Evolutionary conservation across 768 basidiomycete genomes (phyloP), one percentile per base, ranked within the genome.

Genomic region (Tylopilus vinaceipallidus): DNA sequence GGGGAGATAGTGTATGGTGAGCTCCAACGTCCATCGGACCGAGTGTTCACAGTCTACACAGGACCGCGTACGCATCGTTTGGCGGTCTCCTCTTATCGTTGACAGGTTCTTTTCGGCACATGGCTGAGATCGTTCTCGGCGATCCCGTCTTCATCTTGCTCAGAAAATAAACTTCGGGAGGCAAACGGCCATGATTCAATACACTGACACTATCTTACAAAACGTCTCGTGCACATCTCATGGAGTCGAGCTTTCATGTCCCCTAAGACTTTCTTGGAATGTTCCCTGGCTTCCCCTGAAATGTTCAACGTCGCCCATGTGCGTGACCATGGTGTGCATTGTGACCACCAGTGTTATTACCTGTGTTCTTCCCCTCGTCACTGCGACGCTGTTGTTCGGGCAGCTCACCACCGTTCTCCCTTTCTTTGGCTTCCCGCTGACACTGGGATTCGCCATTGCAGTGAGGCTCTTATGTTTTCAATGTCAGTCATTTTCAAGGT

Each of bases 11-110:
- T 95, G 92, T 95, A 75, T 11, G 48, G 41, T 42, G 24, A 42
- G 43, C 26, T 30, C 41, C 8, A 7, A 16, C 20, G 34, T 37
- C 17, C 22, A 45, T 42, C 20, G 45, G 24, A 47, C 42, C 39
- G 12, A 27, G n/a, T 19, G 36, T 49, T 52, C 10, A 52, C 23
- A 14, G 16, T 29, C 30, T 47, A 34, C 16, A 40, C 59, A 98
- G 95, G 45, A 97, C 95, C 23, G 95, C 86, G 17, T 99, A 98
- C 67, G 88, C 89, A 36, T 98, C 95, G 8, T 99, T 97, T 53
- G 97, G 97, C 34, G 97, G 97, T 19, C 77, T 99, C 16, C 76
- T 99, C 33, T 85, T 99, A 84, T 93, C 97, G 0, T 72, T 99
- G 44, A 86, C 91, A 24, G 97, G 97, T 2, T 91, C 85, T 27